A percentile compares a stretch with the other conserved stretches of the same genome.
These are phyloP conservation scores for Fusarium sp. DNA, from an alignment of 2,329 filamentous ascomycete genomes.

Conservation along the genomic window DNA sequence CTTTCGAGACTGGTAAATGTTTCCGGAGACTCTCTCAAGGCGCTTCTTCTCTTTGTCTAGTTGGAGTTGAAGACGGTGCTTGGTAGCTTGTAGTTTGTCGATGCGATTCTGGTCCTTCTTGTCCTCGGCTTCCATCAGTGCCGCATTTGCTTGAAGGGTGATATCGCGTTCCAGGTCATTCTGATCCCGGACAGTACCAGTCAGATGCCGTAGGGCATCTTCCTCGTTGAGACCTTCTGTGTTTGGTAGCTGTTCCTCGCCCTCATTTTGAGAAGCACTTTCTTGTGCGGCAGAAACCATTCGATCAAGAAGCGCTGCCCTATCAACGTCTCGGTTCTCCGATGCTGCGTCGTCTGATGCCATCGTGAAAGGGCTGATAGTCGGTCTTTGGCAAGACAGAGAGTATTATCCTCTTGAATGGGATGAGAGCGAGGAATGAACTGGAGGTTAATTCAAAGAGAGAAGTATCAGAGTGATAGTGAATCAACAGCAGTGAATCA, in stretches of 20 bases:
- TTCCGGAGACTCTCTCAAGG: constrained; percentile 57
- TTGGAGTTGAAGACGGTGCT: constrained; percentile 71
- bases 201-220: constrained; percentile 69
- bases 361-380: constrained; percentile 38
- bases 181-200: constrained; percentile 81
- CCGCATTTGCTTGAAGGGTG: constrained; percentile 68
- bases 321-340: constrained; percentile 40
- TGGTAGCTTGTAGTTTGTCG: constrained; percentile 64
- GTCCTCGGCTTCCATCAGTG: constrained; percentile 70
- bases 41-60: constrained; percentile 66
- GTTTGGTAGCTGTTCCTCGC: constrained; percentile 10
- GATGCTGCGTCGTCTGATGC: constrained; percentile 37
- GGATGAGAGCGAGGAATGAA: background rate
- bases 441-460: background rate
- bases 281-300: constrained; percentile 50
- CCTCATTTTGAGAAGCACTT: constrained; percentile 27
- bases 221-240: constrained; percentile 64
- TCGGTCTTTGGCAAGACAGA: background rate
- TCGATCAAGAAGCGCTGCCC: constrained; percentile 43
- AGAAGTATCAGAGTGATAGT: background rate
- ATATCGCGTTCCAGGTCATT: constrained; percentile 93
- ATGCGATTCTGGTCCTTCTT: constrained; percentile 72
- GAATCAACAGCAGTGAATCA: constrained; percentile 1
- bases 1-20: constrained; percentile 64
- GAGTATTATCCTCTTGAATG: background rate